phyloP scores from a whole-genome alignment of 2,329 filamentous ascomycete species.

The Fusarium fracticaudum region DNA sequence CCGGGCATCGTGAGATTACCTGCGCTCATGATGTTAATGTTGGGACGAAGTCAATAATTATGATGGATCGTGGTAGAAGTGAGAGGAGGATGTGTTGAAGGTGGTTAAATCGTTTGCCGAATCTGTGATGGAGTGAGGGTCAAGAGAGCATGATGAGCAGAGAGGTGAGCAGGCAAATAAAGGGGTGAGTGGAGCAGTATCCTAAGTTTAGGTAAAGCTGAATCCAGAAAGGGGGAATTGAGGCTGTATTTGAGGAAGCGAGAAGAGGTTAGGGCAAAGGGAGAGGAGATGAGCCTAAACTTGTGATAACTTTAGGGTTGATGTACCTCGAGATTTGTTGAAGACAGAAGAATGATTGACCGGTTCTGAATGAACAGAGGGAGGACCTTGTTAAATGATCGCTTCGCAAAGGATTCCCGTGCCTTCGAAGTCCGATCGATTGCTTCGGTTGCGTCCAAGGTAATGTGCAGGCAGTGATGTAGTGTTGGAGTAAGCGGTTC shows the following conservation, averaged over 20 bases:
- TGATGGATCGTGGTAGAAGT: too few relatives aligned
- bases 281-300: neutral
- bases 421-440: neutral
- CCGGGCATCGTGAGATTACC: neutral
- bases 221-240: neutral
- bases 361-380: neutral
- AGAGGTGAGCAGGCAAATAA: neutral
- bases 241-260: neutral
- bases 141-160: neutral
- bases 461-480: neutral
- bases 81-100: too few relatives aligned
- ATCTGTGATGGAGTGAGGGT: neutral
- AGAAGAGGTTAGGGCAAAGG: neutral
- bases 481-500: too few relatives aligned
- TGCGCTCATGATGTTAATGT: neutral
- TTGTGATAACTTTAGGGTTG: neutral
- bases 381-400: rapidly evolving
- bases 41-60: neutral
- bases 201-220: neutral
- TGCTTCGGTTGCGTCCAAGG: too few relatives aligned
- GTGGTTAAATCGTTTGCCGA: neutral
- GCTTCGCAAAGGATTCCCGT: neutral
- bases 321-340: neutral
- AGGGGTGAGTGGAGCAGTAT: neutral
- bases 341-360: too few relatives aligned